These are phyloP conservation scores for Eucalyptus grandis DNA, from an alignment of 345 rosid genomes.

Conservation along the genomic window DNA sequence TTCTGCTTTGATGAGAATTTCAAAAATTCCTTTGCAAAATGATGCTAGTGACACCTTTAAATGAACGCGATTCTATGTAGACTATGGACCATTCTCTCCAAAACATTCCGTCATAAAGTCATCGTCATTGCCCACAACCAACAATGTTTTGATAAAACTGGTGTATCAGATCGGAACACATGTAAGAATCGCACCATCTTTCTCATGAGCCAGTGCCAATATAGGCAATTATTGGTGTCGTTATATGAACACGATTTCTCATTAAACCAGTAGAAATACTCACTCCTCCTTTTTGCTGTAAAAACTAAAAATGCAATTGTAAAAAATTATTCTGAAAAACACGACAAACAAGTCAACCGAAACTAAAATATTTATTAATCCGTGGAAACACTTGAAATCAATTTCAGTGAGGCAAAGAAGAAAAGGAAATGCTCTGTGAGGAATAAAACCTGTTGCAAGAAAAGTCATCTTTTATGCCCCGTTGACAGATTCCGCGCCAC, in stretches of 20 bases:
- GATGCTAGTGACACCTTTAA: not conserved
- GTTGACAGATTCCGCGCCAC: constrained; percentile 7
- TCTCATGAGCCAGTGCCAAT: too few relatives aligned
- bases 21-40: not conserved
- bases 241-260: not conserved
- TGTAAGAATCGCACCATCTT: too few relatives aligned
- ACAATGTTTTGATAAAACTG: too few relatives aligned
- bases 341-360: not conserved
- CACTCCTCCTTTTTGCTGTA: not conserved
- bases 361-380: not conserved
- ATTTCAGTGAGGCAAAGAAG: not conserved
- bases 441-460: not conserved
- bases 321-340: not conserved
- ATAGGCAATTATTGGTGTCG: not conserved
- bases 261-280: not conserved
- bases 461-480: not conserved
- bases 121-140: too few relatives aligned
- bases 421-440: too few relatives aligned
- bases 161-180: too few relatives aligned
- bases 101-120: too few relatives aligned
- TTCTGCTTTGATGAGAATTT: not conserved
- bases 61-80: too few relatives aligned
- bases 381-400: not conserved
- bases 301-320: not conserved
- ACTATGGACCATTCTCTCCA: not conserved